Evolutionary conservation across 148 eudicot species (phyloP).

Genomic region (Dianthus caryophyllus): DNA sequence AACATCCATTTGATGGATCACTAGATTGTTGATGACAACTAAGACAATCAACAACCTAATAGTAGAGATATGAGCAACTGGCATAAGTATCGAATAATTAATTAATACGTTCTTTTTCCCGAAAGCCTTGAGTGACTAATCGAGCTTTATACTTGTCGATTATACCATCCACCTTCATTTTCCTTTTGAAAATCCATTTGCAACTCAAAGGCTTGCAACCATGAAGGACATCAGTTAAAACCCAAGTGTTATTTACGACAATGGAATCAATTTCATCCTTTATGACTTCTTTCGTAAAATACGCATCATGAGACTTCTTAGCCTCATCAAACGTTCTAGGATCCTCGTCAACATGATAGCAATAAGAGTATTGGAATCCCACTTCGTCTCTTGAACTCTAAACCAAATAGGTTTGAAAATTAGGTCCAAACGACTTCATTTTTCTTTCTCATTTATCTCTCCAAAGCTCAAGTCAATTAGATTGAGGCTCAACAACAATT

Average conservation of each 20-base stretch:
- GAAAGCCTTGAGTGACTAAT: not conserved
- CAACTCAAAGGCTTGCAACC: not conserved
- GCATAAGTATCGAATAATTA: conserved; percentile 7
- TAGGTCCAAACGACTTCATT: not conserved
- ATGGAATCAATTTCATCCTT: not conserved
- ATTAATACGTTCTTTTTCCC: not conserved
- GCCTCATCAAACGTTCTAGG: conserved; percentile 15
- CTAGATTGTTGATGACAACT: not conserved
- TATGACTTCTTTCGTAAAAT: conserved; percentile 6
- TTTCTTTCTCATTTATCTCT: not conserved
- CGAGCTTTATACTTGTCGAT: conserved; percentile 1
- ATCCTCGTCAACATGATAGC: not conserved
- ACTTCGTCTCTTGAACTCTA: not conserved
- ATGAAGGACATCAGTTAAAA: not conserved
- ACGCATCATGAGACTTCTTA: conserved; percentile 3
- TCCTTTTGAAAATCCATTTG: too few species aligned
- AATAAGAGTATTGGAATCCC: not conserved
- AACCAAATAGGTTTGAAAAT: not conserved
- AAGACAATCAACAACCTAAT: not conserved
- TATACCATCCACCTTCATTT: not conserved
- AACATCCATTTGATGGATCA: not conserved
- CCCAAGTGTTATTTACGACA: not conserved
- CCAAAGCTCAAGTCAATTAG: not conserved
- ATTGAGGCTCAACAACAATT: too few species aligned
- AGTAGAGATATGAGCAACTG: too few species aligned